These are phyloP conservation scores for Phytophthora pseudosyringae DNA, from an alignment of 352 stramenopile genomes.

Conservation along the genomic window DNA sequence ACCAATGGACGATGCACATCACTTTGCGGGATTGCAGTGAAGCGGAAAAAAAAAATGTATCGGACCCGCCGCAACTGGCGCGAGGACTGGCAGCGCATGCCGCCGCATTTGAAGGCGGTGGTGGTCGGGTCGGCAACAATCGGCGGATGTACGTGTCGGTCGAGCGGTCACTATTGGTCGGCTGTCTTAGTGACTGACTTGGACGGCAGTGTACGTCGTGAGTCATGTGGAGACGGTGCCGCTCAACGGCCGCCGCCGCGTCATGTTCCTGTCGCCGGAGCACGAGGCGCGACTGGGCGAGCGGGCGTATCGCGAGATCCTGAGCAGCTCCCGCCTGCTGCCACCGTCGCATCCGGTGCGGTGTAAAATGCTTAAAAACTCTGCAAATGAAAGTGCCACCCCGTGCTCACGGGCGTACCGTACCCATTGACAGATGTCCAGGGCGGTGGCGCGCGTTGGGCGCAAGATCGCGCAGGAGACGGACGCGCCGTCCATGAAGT, in stretches of 20 bases:
- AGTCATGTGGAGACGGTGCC: slow-evolving; percentile 73
- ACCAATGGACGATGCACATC: slow-evolving; percentile 12
- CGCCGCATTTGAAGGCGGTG: slow-evolving; percentile 44
- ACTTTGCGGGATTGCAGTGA: neutral
- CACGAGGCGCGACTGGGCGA: slow-evolving; percentile 60
- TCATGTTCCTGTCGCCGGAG: slow-evolving; percentile 72
- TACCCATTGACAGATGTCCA: slow-evolving; percentile 48
- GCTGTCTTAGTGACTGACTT: neutral
- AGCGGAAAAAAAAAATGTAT: slow-evolving; percentile 10
- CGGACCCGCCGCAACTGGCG: slow-evolving; percentile 18
- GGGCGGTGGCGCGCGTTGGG: slow-evolving; percentile 62
- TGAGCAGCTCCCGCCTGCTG: slow-evolving; percentile 51
- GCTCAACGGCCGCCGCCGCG: slow-evolving; percentile 50
- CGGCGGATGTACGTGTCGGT: slow-evolving; percentile 34
- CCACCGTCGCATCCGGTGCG: slow-evolving; percentile 54
- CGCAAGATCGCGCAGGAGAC: slow-evolving; percentile 56
- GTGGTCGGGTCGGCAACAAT: slow-evolving; percentile 32
- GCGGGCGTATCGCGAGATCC: slow-evolving; percentile 56
- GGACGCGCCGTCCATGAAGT: slow-evolving; percentile 61
- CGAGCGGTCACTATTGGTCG: neutral
- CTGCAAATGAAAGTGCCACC: neutral
- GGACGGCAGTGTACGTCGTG: slow-evolving; percentile 33
- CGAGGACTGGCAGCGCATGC: slow-evolving; percentile 44
- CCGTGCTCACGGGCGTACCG: neutral
- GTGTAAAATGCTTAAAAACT: neutral